Base-by-base conservation (phyloP, 208 protist species). In the Leishmania tarentolae region DNA sequence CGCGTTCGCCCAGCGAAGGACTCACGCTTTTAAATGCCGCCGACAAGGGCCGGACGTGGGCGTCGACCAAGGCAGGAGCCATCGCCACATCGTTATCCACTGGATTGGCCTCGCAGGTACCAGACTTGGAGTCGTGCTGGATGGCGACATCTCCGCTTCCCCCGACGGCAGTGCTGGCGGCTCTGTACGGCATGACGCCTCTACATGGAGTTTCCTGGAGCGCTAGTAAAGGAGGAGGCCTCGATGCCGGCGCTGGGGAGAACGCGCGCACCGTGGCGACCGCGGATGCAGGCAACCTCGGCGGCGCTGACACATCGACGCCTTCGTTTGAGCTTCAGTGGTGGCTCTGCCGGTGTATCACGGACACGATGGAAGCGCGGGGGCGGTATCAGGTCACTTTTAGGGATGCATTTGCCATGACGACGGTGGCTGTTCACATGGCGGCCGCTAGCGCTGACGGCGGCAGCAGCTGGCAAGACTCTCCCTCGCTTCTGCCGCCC, bases 81-180 rank as follows among this genome's bases (percentile, higher is more conserved):
- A 50, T 9, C 75, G 46, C n/a, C 6, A 35, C 52, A 28, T 70
- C 81, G n/a, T 35, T 3, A 75, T 77, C 78, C 37, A 21, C 17
- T 15, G 24, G 57, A 21, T n/a, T 72, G 24, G 40, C 31, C 44
- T 57, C 47, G 28, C 21, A 44, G 28, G 76, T 76, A 31, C 82
- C 80, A 40, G 83, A 91, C 50, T 56, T 89, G 7, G 88, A 86
- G 59, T 75, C 81, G 19, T 82, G 82, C 44, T 87, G 86, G 83
- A 15, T 46, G 61, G 46, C 75, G 35, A 89, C 88, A 2, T 81
- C 90, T 31, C 92, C 90, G 40, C 13, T 92, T 21, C 85, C 89
- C 40, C 90, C 92, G 42, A 92, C 90, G 19, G 88, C 89, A 37
- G 90, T 89, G 40, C 31, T 94, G 9, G 84, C 92, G n/a, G 86